Evolutionary conservation across 1,284 basidiomycete species (phyloP), one percentile per base, ranked within the genome.

Genomic region (Leccinum huronense): DNA sequence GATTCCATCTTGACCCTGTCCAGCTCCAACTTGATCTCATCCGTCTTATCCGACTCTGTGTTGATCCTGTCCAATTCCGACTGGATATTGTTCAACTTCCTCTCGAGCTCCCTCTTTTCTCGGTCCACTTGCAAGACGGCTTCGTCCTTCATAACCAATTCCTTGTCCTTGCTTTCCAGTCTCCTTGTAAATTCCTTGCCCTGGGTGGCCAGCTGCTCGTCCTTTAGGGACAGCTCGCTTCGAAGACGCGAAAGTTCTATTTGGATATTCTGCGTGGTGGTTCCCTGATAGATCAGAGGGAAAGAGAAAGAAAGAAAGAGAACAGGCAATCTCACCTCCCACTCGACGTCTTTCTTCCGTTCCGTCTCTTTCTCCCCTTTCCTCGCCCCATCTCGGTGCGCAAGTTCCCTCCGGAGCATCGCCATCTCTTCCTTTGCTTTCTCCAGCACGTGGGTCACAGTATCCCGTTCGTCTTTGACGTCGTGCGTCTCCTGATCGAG

Each of bases 101-200:
- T 48, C 45, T 48, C 56, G 5, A 59, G 1, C 19, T 69, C 59
- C 1, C 10, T 13, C 31, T 58, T 70, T 8, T 58, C 62, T 30
- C 10, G 69, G 16, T 60, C 61, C 6, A 71, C 27, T 34, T 65
- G 65, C 13, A 57, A 71, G 7, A 69, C 16, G 31, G 57, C 54
- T 34, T 69, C 65, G n/a, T 36, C 48, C 10, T 60, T 38, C 1
- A 3, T 51, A 19, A 23, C 45, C n/a, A 51, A 4, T 51, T 51
- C 45, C 45, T 51, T 51, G 6, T 51, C 45, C 45, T 23, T 51
- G 6, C 45, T 51, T 11, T 51, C 45, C 6, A 23, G 45, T 51
- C 23, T 23, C 45, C 7, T 23, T 13, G 45, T 13, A 3, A 51
- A 51, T 51, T 51, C n/a, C 19, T 48, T 48, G n/a, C n/a, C 10